phyloP scores from a whole-genome alignment of 768 basidiomycete genomes.

The Mycena albidolilacea region DNA sequence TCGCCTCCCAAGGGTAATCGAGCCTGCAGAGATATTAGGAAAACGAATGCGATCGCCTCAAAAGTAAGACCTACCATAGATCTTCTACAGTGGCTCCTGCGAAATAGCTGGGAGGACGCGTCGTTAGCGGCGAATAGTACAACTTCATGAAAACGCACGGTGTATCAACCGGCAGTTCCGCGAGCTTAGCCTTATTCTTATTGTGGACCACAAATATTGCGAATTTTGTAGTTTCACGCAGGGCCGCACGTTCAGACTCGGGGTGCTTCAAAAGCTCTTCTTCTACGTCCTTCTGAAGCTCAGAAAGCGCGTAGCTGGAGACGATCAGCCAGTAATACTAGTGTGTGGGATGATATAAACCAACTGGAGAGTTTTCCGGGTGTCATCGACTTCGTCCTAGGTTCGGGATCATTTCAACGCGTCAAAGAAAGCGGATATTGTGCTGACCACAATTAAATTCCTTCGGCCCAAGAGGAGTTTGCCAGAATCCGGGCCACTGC shows the following conservation, averaged over 20 bases:
- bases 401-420: not conserved
- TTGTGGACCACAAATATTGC: conserved; percentile 96
- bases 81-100: conserved; percentile 82
- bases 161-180: conserved; percentile 74
- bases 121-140: conserved; percentile 8
- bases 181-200: conserved; percentile 91
- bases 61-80: conserved; percentile 70
- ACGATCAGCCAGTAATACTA: not conserved
- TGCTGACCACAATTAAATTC: conserved; percentile 38
- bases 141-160: conserved; percentile 63
- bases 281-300: conserved; percentile 92
- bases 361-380: conserved; percentile 90
- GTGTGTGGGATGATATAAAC: conserved; percentile 42
- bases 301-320: conserved; percentile 87
- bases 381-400: conserved; percentile 92
- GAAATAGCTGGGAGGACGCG: conserved; percentile 71
- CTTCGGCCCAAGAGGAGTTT: conserved; percentile 62
- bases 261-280: conserved; percentile 73
- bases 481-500: conserved; percentile 75
- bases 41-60: conserved; percentile 15
- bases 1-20: conserved; percentile 89
- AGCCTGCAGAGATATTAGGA: conserved; percentile 65
- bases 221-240: conserved; percentile 80
- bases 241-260: conserved; percentile 80
- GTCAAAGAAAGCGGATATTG: not conserved